Conservation (phyloP, 208 protist genomes). For the Leishmania tropica region DNA sequence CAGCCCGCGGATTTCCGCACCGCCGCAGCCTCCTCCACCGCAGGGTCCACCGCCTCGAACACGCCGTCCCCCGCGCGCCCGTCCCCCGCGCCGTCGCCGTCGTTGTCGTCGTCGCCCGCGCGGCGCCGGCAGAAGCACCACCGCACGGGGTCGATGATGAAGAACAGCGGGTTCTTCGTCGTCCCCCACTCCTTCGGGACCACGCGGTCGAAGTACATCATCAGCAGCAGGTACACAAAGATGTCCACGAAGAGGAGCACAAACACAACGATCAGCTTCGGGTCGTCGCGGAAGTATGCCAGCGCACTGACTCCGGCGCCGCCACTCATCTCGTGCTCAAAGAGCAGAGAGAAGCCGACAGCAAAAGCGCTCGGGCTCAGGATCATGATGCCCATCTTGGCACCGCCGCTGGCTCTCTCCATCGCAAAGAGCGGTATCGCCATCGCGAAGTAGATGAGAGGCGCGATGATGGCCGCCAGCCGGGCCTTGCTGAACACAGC, state of each 20-base stretch:
- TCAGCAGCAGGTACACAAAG: conserved; percentile 62
- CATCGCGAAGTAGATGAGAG: conserved; percentile 74
- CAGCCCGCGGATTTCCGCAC: conserved; percentile 28
- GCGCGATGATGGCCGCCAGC: conserved; percentile 58
- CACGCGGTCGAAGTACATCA: conserved; percentile 75
- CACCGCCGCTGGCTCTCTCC: conserved; percentile 12
- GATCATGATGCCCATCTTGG: conserved; percentile 30
- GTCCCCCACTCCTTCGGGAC: conserved; percentile 72
- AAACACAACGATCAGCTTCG: conserved; percentile 48
- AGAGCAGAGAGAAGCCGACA: conserved; percentile 51
- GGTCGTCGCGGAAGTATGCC: conserved; percentile 38
- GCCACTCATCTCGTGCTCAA: conserved; percentile 43
- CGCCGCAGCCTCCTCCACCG: conserved; percentile 33
- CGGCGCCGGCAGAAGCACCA: conserved; percentile 35
- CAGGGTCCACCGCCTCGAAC: conserved; percentile 18
- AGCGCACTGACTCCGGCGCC: conserved; percentile 34
- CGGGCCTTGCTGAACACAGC: conserved; percentile 77
- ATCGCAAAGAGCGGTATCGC: conserved; percentile 44
- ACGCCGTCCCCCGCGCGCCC: conserved; percentile 26
- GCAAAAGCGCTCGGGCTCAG: conserved; percentile 47
- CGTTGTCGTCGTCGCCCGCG: conserved; percentile 17
- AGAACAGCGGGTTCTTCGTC: conserved; percentile 63
- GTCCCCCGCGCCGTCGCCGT: conserved; percentile 20
- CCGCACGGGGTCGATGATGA: conserved; percentile 45
- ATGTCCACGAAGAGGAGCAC: conserved; percentile 44